phyloP scores from a whole-genome alignment of 177 flowering plant species.

The Vitis hybrid region DNA sequence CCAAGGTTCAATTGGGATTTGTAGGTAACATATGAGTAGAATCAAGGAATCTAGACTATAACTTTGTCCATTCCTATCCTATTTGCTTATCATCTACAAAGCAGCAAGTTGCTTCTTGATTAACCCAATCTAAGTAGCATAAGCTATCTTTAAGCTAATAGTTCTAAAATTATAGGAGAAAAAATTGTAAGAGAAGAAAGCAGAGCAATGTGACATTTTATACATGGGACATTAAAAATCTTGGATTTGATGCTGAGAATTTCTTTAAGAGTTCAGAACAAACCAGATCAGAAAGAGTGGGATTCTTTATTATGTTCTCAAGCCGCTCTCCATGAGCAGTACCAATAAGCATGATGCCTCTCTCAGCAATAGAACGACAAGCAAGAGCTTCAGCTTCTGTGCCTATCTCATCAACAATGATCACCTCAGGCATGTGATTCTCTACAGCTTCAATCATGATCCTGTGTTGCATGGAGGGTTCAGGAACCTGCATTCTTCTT shows the following conservation, averaged over 20 bases:
- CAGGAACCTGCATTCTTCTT: slow-evolving; percentile 72
- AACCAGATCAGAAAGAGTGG: slow-evolving; percentile 61
- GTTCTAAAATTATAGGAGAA: not conserved
- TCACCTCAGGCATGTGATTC: slow-evolving; percentile 83
- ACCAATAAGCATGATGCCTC: slow-evolving; percentile 78
- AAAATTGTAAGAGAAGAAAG: not conserved
- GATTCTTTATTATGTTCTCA: slow-evolving; percentile 67
- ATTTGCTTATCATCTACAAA: not conserved
- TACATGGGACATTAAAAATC: not conserved
- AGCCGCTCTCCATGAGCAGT: slow-evolving; percentile 72
- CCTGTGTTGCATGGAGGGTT: slow-evolving; percentile 64
- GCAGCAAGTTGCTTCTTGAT: not conserved
- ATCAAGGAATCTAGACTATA: not conserved
- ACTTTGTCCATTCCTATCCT: not conserved
- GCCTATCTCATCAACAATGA: slow-evolving; percentile 80
- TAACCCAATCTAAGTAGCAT: not conserved
- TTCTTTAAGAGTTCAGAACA: slow-evolving; percentile 14
- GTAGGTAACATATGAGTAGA: not conserved
- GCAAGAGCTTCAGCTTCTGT: slow-evolving; percentile 72
- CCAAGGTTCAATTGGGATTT: not conserved
- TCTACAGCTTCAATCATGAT: slow-evolving; percentile 85
- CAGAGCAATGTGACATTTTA: not conserved
- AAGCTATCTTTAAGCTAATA: not conserved
- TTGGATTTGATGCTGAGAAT: not conserved
- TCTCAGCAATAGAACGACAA: slow-evolving; percentile 74